A percentile compares a stretch with the other conserved stretches of the same genome.
Evolutionary conservation across 2,329 filamentous ascomycete genomes (phyloP).

Genomic region (Penicillium sclerotigenum): DNA sequence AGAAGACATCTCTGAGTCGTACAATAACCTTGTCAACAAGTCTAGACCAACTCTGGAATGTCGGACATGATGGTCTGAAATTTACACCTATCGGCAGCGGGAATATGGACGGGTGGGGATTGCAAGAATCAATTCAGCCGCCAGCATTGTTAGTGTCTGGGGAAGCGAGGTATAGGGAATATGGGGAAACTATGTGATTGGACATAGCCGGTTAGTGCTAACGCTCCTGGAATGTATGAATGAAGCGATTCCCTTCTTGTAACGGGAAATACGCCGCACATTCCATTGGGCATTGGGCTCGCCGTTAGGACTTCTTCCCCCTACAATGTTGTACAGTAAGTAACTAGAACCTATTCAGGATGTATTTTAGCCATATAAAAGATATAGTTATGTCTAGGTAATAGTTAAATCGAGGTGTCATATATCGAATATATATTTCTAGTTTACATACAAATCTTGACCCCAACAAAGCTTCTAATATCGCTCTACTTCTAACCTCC

Average conservation of each 20-base stretch:
- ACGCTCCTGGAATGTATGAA: neutral
- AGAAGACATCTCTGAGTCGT: neutral
- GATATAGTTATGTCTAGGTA: no score
- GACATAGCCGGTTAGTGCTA: neutral
- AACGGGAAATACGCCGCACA: constrained; percentile 8
- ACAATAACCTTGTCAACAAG: neutral
- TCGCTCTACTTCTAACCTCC: no score
- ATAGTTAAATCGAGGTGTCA: no score
- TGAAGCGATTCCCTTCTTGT: constrained; percentile 15
- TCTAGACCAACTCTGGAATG: constrained; percentile 12
- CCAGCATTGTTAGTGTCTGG: constrained; percentile 7
- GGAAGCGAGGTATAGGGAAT: constrained; percentile 10
- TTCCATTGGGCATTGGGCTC: no score
- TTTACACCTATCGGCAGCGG: constrained; percentile 18
- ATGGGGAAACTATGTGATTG: constrained; percentile 7
- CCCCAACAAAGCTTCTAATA: no score
- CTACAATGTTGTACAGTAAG: no score
- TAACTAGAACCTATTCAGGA: no score
- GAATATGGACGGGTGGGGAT: neutral
- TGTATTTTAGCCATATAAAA: no score
- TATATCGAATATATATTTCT: no score
- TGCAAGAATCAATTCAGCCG: neutral
- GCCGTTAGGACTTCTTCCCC: no score
- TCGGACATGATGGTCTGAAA: neutral
- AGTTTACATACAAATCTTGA: no score